Base-by-base conservation (phyloP, 2,329 filamentous ascomycete species). In the Colletotrichum sp. region DNA sequence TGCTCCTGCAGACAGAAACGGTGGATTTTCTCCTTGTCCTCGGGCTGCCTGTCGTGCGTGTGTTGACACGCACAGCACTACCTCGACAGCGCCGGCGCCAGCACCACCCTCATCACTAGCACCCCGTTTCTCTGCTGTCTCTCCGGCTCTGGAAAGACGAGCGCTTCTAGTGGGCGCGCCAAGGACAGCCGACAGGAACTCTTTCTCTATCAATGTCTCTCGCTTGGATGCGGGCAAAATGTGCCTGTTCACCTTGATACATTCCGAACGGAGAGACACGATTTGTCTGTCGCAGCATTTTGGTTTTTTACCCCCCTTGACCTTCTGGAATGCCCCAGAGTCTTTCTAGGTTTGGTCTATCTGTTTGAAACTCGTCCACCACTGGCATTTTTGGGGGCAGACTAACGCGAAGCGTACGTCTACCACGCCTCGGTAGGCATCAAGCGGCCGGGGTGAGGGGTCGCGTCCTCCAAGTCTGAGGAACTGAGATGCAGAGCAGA, bases 301-400 rank as follows among this genome's bases (percentile, higher is more conserved):
- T 29, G 29, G n/a, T 13, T 55, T 57, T 44, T 62, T 39, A 19
- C 30, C 55, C 57, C 27, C 19, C 44, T 52, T 66, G 15, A 44
- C 52, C 32, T 69, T 76, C 64, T 69, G 70, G 71, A 74, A 76
- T 73, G 49, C 69, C 70, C 55, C 62, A 63, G 62, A 67, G 39
- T 34, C 39, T 32, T 19, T 63, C 70, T 69, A 64, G 30, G 71
- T 67, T 71, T 62, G 39, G 29, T 44, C 22, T 32, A n/a, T 61
- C 22, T 52, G 59, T 65, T 69, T 59, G 69, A 72, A 59, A 64
- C 39, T 65, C 7, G 32, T 71, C 19, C 34, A 65, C 65, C 39
- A 65, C 49, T 65, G 64, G 44, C 71, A 63, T 25, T 61, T 22
- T 32, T 25, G 39, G 22, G 22, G 57, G 44, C 2, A 52, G 25